Base-by-base conservation (phyloP, 2,329 filamentous ascomycete genomes). In the Fusarium pilosicola region DNA sequence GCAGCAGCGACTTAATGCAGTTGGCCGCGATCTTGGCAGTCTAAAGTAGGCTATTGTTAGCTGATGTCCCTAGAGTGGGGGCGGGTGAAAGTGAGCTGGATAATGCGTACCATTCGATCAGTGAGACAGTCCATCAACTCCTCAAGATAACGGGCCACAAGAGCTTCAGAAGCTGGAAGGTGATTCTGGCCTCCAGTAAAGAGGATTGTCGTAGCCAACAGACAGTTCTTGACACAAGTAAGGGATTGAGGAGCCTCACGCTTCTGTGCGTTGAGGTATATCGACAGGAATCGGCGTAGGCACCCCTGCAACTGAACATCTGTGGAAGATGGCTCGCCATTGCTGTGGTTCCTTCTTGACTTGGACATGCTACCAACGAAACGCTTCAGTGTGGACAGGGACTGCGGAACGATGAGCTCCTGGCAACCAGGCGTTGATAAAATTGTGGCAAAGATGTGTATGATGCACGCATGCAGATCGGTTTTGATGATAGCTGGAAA, bases 401-500 rank as follows among this genome's bases (percentile, higher is more conserved):
- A 92, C 82, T 97, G 94, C 1, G 96, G 96, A 2, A 98, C 92
- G 38, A 98, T 94, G 42, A 94, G 88, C 32, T 94, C 90, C 83
- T 99, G 97, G 79, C 96, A 98, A 51, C 73, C 79, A 1, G 94
- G 92, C 2, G 95, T 98, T 20, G 94, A 93, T 18, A 99, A 88
- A 65, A 97, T 96, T 1, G 95, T 97, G 61, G 94, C 93, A 80
- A 98, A 98, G 62, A 98, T 97, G 84, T 99, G 95, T 56, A 99
- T 89, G 75, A 98, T 97, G 79, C 96, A 98, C 44, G 96, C 96
- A 79, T 98, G 95, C 12, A 99, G 88, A 81, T 99, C 96, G 15
- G 95, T 96, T 80, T 96, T 96, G 85, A 99, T 99, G 77, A 99
- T 95, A 5, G 94, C 91, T 0, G 97, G 97, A 83, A 99, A 99